Conservation (phyloP, 2,329 filamentous ascomycete genomes). For the Erysiphe pulchra region DNA sequence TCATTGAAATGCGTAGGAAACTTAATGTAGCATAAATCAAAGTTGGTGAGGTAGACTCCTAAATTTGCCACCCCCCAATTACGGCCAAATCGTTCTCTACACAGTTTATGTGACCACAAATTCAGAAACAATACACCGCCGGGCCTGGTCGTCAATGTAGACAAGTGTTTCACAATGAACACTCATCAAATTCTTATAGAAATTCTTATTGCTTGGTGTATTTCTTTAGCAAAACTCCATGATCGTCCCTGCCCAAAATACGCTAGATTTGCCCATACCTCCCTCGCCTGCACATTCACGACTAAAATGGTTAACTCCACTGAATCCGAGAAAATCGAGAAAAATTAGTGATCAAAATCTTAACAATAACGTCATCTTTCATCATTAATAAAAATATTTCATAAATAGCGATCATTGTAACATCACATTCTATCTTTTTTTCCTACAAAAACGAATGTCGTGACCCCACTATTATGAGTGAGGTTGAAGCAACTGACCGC, state of each 20-base stretch:
- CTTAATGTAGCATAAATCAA: no score
- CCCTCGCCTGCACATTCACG: conserved; percentile 1
- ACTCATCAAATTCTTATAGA: neutral
- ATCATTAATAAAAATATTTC: neutral
- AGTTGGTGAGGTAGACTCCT: no score
- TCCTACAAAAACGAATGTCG: conserved; percentile 43
- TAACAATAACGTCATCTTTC: neutral
- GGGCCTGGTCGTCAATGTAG: no score
- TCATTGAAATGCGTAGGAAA: no score
- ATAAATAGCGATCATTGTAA: neutral
- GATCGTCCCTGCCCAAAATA: conserved; percentile 1
- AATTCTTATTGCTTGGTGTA: neutral
- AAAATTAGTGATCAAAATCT: neutral
- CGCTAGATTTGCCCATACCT: neutral
- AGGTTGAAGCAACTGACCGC: conserved; percentile 40
- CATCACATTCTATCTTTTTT: conserved; percentile 13
- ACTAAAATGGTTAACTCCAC: neutral
- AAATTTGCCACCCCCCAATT: no score
- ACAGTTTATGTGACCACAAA: no score
- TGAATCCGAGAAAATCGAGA: neutral
- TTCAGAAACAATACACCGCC: no score
- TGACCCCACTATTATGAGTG: conserved; percentile 42
- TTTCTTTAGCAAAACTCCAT: neutral
- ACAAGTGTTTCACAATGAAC: neutral
- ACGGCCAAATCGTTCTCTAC: no score